phyloP scores from a whole-genome alignment of 1,139 yeast species.

The Saccharomycopsis hybrid region DNA sequence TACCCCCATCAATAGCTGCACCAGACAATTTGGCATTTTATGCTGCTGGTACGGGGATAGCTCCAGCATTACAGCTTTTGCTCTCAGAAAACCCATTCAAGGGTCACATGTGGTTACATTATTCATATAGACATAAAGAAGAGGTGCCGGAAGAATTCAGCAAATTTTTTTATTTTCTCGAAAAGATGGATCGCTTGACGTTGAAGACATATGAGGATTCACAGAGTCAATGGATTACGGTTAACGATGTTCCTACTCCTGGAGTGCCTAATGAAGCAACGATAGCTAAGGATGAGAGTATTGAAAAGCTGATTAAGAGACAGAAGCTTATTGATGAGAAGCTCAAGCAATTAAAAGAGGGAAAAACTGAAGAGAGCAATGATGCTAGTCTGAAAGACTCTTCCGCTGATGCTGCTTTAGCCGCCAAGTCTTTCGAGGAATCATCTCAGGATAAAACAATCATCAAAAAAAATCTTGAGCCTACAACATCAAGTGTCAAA shows the following conservation, averaged over 20 bases:
- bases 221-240: slow-evolving; percentile 32
- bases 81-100: slow-evolving; percentile 69
- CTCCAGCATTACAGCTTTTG: slow-evolving; percentile 69
- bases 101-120: slow-evolving; percentile 60
- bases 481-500: background rate
- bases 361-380: slow-evolving; percentile 17
- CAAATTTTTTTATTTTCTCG: slow-evolving; percentile 58
- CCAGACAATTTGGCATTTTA: slow-evolving; percentile 59
- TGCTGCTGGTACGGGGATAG: slow-evolving; percentile 90
- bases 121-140: slow-evolving; percentile 51
- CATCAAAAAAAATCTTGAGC: background rate
- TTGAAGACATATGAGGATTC: slow-evolving; percentile 46
- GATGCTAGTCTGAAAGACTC: background rate
- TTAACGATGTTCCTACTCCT: slow-evolving; percentile 39
- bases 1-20: slow-evolving; percentile 31
- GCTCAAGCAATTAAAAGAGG: slow-evolving; percentile 14
- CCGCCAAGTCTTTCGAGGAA: background rate
- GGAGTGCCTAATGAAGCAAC: slow-evolving; percentile 27
- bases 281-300: slow-evolving; percentile 25
- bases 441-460: background rate
- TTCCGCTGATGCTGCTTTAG: background rate
- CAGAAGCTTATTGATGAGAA: slow-evolving; percentile 18
- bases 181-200: slow-evolving; percentile 61
- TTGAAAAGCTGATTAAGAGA: slow-evolving; percentile 17
- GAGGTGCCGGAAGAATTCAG: slow-evolving; percentile 54